phyloP scores from a whole-genome alignment of 768 basidiomycete species.

The Phlegmacium glaucopus region DNA sequence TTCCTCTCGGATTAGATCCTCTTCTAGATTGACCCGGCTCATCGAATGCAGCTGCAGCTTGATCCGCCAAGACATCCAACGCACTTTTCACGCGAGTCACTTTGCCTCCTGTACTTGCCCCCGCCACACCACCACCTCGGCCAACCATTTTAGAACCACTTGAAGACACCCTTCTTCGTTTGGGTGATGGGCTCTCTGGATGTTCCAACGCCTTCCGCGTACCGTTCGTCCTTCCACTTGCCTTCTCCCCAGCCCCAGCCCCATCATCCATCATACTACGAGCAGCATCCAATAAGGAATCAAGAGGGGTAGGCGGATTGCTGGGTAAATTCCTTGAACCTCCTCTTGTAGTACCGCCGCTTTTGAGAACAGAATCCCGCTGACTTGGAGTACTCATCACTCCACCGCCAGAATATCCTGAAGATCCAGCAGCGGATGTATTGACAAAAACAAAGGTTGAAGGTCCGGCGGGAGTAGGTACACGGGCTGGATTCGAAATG shows the following conservation, averaged over 20 bases:
- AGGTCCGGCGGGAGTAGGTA: slow-evolving; percentile 7
- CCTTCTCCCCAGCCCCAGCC: slow-evolving; percentile 11
- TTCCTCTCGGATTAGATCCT: slow-evolving; percentile 6
- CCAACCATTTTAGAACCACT: background rate
- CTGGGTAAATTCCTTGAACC: slow-evolving; percentile 5
- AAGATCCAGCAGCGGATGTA: slow-evolving; percentile 13
- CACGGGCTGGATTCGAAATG: slow-evolving; percentile 5
- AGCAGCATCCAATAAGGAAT: slow-evolving; percentile 60
- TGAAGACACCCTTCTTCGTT: slow-evolving; percentile 26
- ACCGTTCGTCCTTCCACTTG: slow-evolving; percentile 15
- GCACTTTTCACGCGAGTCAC: slow-evolving; percentile 44
- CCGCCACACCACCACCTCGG: slow-evolving; percentile 1
- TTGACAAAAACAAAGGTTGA: slow-evolving; percentile 26
- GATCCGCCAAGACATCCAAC: slow-evolving; percentile 72
- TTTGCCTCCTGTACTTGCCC: slow-evolving; percentile 10
- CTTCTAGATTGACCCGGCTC: slow-evolving; percentile 24
- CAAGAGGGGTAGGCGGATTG: slow-evolving; percentile 40
- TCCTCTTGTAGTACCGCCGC: slow-evolving; percentile 2
- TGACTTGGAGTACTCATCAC: slow-evolving; percentile 7
- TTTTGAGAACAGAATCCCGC: background rate
- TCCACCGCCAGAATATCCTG: slow-evolving; percentile 9
- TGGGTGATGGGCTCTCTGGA: slow-evolving; percentile 32
- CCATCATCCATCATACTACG: slow-evolving; percentile 48
- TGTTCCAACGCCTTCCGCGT: slow-evolving; percentile 21
- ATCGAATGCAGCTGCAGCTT: slow-evolving; percentile 54